phyloP scores from a whole-genome alignment of 352 stramenopile species.

The Aphanomyces invadans region DNA sequence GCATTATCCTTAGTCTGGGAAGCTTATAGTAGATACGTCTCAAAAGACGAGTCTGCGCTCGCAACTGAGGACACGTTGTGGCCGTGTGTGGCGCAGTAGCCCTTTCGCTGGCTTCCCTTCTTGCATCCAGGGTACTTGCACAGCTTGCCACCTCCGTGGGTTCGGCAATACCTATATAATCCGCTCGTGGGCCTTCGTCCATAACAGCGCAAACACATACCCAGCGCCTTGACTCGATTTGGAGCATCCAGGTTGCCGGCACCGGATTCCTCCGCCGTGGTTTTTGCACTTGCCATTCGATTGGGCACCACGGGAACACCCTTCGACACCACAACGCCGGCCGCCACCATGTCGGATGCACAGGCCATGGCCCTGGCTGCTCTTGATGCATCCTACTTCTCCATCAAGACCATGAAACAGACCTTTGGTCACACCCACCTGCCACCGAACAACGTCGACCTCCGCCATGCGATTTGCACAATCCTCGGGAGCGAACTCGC shows the following conservation, averaged over 20 bases:
- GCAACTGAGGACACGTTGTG: too few relatives aligned
- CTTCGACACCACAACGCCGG: conserved; percentile 9
- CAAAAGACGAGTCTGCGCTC: background rate
- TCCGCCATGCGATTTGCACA: conserved; percentile 81
- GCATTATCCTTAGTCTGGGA: background rate
- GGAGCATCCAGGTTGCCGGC: conserved; percentile 6
- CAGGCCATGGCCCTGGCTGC: conserved; percentile 21
- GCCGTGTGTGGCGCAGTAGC: conserved; percentile 80
- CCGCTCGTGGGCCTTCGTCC: conserved; percentile 46
- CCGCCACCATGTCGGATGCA: conserved; percentile 24
- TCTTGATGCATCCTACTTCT: conserved; percentile 22
- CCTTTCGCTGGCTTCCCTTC: conserved; percentile 79
- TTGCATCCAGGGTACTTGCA: conserved; percentile 78
- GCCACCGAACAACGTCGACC: conserved; percentile 52
- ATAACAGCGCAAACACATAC: background rate
- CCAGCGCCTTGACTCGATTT: conserved; percentile 21
- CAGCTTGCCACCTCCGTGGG: conserved; percentile 70
- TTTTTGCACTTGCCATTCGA: conserved; percentile 22
- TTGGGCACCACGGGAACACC: conserved; percentile 19
- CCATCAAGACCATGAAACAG: background rate
- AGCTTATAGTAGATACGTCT: background rate
- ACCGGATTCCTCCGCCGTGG: conserved; percentile 22
- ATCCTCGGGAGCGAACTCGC: conserved; percentile 63
- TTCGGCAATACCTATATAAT: conserved; percentile 60
- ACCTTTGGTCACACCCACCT: conserved; percentile 1